Evolutionary conservation across 2,329 filamentous ascomycete genomes (phyloP), one percentile per base, ranked within the genome.

Genomic region (Curvularia sp.): DNA sequence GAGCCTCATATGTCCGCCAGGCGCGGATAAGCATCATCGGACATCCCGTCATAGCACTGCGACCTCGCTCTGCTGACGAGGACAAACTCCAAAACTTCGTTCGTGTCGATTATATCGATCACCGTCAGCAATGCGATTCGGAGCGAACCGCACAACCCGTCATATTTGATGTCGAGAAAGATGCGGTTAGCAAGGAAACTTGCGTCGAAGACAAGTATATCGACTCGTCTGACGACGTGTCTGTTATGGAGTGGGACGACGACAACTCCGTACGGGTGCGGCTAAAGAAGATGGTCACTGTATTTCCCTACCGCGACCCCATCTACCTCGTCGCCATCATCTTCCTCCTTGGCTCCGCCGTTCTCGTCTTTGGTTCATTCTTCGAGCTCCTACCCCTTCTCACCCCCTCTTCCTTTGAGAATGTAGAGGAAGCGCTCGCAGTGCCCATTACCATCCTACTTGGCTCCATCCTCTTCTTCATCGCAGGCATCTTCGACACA

Each of bases 311-410:
- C 27, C 66, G 68, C 10, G 71, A 74, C 47, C 70, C 70, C 1
- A 70, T 66, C 30, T 74, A 66, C 46, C 66, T 74, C 9, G 71
- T 74, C 2, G 68, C 71, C 5, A 49, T 74, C 18, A 53, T 68
- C 9, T 73, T 74, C 36, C 52, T 60, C 3, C 13, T 68, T 15
- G 71, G 71, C 0, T 69, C 65, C 8, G 47, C 73, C 9, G 68
- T 66, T 27, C 63, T 74, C 1, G 63, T 68, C 7, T 64, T 72
- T 34, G 69, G 72, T 53, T 67, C 69, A 4, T 68, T 68, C 55
- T 68, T 74, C 57, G 70, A 70, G 18, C 61, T 73, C 0, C 46
- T 73, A 1, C 69, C 68, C 3, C 64, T 41, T 4, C 38, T 60
- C 0, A 48, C 58, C 1, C 59, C 60, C 0, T n/a, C 56, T 19